Evolutionary conservation across 371 early-diverging fungal genomes (phyloP), one percentile per base, ranked within the genome.

Genomic region (Polyrhizophydium stewartii): DNA sequence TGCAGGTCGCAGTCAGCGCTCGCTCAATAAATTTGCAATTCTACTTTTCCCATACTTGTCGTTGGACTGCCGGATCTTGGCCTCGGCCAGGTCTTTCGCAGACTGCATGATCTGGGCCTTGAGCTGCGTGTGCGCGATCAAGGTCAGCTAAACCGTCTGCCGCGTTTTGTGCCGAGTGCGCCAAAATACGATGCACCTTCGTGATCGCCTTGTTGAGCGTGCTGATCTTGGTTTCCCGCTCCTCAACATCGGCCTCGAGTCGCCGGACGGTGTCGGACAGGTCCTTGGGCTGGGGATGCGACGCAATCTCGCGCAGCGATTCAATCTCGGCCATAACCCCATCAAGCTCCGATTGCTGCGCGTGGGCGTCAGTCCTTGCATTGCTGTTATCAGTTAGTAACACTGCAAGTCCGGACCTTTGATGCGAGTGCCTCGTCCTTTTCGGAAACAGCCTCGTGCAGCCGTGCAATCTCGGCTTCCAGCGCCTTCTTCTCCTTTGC

Each of bases 171-270:
- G 6, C 49, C 12, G n/a, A 47, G 49, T 24, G 27, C n/a, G 49
- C 6, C 16, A 37, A 6, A 37, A 37, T 37, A 10, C 38, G 38
- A 16, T 10, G 7, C 38, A 37, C 38, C 46, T 71, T 59, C 24
- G 49, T 43, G 21, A 75, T 66, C 0, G 59, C 66, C 30, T 65
- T 59, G 27, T 30, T 51, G 37, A 70, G 61, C 22, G 61, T 66
- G 3, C 45, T 51, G 6, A 68, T 63, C 51, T 61, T 65, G 22
- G 43, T 41, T 3, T 70, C 68, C 30, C 60, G 62, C 41, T 50
- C 31, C 12, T 63, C 62, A 49, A 67, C 21, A 7, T 66, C 71
- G 10, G 63, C 17, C 21, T 63, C 47, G 24, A 74, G 56, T 31
- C 64, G 61, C 9, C 53, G 24, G 27, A 68, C 38, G 6, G 43